These are phyloP conservation scores for Saposhnikovia divaricata DNA, from an alignment of 129 eudicot species.

Conservation along the genomic window DNA sequence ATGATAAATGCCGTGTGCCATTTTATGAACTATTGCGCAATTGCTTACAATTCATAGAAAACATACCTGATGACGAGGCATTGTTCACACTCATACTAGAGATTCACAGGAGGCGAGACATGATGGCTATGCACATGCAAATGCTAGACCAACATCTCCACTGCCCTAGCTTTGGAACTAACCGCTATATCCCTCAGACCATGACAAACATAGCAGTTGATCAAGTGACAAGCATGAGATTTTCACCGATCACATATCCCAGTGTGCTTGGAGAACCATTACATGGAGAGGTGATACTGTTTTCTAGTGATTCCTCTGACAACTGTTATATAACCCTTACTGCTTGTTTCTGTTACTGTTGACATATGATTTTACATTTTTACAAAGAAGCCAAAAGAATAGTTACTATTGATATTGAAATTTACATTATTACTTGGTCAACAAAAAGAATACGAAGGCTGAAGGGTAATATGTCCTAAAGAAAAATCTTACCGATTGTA, in stretches of 20 bases:
- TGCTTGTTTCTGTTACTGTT: not conserved
- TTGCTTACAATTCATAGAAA: constrained; percentile 82
- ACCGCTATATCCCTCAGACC: constrained; percentile 71
- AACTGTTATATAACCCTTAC: not conserved
- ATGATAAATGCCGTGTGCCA: constrained; percentile 85
- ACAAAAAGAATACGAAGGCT: not conserved
- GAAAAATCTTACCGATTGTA: not conserved
- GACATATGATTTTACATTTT: not conserved
- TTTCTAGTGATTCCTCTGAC: not conserved
- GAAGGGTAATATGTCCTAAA: not conserved
- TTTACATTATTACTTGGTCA: not conserved
- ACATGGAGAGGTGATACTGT: constrained; percentile 86
- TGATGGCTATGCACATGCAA: constrained; percentile 98
- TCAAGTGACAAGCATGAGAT: constrained; percentile 64
- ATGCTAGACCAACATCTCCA: constrained; percentile 98
- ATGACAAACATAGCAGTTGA: constrained; percentile 60
- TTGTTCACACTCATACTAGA: constrained; percentile 89
- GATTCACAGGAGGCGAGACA: constrained; percentile 86
- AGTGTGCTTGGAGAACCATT: constrained; percentile 98
- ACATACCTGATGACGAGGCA: constrained; percentile 91
- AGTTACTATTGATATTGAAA: not conserved
- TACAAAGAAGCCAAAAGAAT: not conserved
- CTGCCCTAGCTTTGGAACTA: constrained; percentile 91
- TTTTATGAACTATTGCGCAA: constrained; percentile 86
- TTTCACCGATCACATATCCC: constrained; percentile 95